Conservation (phyloP, 345 rosid species). For the Alliaria petiolata region DNA sequence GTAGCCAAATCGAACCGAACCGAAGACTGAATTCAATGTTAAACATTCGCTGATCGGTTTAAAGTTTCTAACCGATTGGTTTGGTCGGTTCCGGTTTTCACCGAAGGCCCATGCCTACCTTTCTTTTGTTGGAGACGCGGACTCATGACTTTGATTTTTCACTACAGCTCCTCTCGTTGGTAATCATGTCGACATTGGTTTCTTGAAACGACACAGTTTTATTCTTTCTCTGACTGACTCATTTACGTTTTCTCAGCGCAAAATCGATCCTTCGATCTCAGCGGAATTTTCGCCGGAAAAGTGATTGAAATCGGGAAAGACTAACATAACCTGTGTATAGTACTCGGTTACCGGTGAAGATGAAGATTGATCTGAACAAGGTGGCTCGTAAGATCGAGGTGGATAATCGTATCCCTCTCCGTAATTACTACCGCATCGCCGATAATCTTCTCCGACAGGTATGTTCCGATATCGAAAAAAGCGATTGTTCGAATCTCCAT, state of each 20-base stretch:
- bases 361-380: conserved; percentile 66
- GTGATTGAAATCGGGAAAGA: background rate
- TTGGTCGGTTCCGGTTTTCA: too few relatives aligned
- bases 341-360: conserved; percentile 22
- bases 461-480: background rate
- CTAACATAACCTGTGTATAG: background rate
- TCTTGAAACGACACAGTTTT: conserved; percentile 24
- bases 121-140: background rate
- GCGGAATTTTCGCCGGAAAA: conserved; percentile 9
- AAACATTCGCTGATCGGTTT: too few relatives aligned
- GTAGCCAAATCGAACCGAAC: too few relatives aligned
- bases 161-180: background rate
- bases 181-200: conserved; percentile 32
- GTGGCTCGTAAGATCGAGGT: conserved; percentile 67
- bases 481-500: background rate
- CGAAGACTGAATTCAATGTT: too few relatives aligned
- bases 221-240: conserved; percentile 9
- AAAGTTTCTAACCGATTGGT: too few relatives aligned
- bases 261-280: background rate
- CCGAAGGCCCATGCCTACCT: too few relatives aligned
- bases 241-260: conserved; percentile 10
- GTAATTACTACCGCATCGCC: conserved; percentile 77
- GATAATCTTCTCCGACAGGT: conserved; percentile 95
- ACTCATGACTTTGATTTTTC: too few relatives aligned
- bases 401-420: conserved; percentile 79